Conservation (phyloP, 805 yeast species). For the Teunomyces kruisii region DNA sequence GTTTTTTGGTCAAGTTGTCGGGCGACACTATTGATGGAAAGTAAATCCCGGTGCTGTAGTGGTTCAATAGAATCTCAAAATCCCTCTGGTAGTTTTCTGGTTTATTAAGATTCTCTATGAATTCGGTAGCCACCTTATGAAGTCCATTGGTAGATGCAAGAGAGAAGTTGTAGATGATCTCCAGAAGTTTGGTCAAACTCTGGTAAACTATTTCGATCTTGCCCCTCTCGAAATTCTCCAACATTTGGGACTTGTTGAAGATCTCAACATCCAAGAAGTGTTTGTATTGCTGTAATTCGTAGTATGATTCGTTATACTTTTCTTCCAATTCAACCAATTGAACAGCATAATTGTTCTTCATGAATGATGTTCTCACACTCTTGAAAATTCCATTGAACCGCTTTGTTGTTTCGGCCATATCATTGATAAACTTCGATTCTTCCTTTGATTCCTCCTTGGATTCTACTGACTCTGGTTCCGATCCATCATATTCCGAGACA, state of each 20-base stretch:
- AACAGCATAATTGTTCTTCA: slow-evolving; percentile 30
- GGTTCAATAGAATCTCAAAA: slow-evolving; percentile 19
- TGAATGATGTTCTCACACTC: slow-evolving; percentile 29
- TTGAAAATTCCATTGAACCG: slow-evolving; percentile 24
- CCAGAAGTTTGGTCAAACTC: slow-evolving; percentile 34
- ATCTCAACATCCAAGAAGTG: slow-evolving; percentile 32
- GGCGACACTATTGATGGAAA: slow-evolving; percentile 37
- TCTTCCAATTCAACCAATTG: slow-evolving; percentile 26
- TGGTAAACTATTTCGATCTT: slow-evolving; percentile 35
- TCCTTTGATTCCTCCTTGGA: neutral
- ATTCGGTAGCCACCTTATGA: slow-evolving; percentile 21
- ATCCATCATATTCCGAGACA: slow-evolving; percentile 12
- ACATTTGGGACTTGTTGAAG: slow-evolving; percentile 14
- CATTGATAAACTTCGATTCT: neutral
- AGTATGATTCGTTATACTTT: slow-evolving; percentile 34
- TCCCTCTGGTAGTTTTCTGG: slow-evolving; percentile 23
- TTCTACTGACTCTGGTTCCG: neutral
- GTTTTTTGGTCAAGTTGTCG: slow-evolving; percentile 19
- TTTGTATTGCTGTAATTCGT: slow-evolving; percentile 30
- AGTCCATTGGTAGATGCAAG: slow-evolving; percentile 22
- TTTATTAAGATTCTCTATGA: slow-evolving; percentile 18
- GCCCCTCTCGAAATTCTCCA: slow-evolving; percentile 35
- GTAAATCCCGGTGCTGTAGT: slow-evolving; percentile 39
- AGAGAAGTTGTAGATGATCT: slow-evolving; percentile 28
- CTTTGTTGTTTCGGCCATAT: slow-evolving; percentile 24